Evolutionary conservation across 2,329 filamentous ascomycete species (phyloP).

Genomic region (Alternaria sp.): DNA sequence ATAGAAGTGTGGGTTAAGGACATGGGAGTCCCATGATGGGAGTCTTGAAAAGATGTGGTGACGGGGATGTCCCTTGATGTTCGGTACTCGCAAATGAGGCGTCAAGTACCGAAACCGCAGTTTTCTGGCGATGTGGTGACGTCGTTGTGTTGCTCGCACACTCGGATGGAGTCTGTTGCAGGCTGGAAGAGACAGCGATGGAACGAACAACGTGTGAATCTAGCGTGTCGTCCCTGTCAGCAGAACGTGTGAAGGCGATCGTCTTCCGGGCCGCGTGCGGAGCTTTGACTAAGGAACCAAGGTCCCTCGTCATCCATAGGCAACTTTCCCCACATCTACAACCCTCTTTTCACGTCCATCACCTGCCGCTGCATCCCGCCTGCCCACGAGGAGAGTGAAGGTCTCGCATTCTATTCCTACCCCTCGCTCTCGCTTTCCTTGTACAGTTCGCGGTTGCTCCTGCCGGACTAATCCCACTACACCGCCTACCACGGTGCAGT

Average conservation of each 20-base stretch:
- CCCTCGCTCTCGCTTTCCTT: not conserved
- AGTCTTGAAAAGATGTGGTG: not conserved
- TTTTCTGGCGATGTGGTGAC: conserved; percentile 12
- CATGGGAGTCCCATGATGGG: not conserved
- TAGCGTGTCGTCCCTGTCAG: conserved; percentile 11
- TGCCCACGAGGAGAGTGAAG: conserved; percentile 11
- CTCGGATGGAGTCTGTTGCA: not conserved
- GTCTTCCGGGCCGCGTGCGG: conserved; percentile 20
- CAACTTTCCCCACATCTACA: conserved; percentile 25
- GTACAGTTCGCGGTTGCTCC: conserved; percentile 4
- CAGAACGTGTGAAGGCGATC: conserved; percentile 15
- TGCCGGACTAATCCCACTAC: conserved; percentile 1
- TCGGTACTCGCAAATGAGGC: conserved; percentile 15
- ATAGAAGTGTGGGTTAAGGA: conserved; percentile 1
- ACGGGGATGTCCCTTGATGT: conserved; percentile 13
- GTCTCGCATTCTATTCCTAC: conserved; percentile 1
- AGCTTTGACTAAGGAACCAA: conserved; percentile 25
- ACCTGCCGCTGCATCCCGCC: conserved; percentile 12
- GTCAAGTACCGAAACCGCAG: conserved; percentile 3
- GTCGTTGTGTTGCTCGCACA: conserved; percentile 13
- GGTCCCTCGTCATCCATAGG: conserved; percentile 25
- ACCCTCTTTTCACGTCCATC: conserved; percentile 17
- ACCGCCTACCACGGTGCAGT: conserved; percentile 10
- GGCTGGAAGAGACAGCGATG: conserved; percentile 1
- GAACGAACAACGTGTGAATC: conserved; percentile 11